Base-by-base conservation (phyloP, 1,139 yeast species). In the Groenewaldozyma sp. region DNA sequence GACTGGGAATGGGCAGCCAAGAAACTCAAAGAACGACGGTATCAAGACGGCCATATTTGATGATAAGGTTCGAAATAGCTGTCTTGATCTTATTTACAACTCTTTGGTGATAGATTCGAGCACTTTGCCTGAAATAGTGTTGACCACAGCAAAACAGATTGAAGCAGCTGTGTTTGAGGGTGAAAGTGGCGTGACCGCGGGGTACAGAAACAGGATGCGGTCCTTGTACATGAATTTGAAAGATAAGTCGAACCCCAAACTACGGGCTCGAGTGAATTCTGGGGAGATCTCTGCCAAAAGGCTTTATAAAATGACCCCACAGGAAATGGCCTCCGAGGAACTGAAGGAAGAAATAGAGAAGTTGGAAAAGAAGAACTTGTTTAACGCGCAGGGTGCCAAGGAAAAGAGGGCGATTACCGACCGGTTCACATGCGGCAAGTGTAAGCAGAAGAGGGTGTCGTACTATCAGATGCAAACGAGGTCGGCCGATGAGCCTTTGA, bases 331-430 rank as follows among this genome's bases (percentile, higher is more conserved):
- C 0, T 94, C 96, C 2, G 70, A 64, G 37, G 96, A 86, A 55
- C 73, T 91, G 50, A 84, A 82, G 63, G 75, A 82, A 59, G 94
- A 87, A 58, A 72, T 88, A 51, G 93, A 87, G 55, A 78, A 82
- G 53, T 73, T 91, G 52, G 86, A 83, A 56, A 82, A 83, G 58
- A 82, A 84, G 60, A 93, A 93, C 63, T 70, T 91, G 58, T 88
- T 83, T 64, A 94, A 91, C 59, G 98, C 98, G 2, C 96, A 86
- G 63, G 96, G 96, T 51, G 97, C 98, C n/a, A 87, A 86, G 7
- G 94, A 88, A 55, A 86, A 87, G 68, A 74, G 96, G 53, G 95
- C 98, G 1, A 87, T 87, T 35, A 91, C 98, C 6, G 97, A 91
- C 62, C 72, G 97, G 61, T 91, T 91, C 60, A 83, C 94, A 2